phyloP scores from a whole-genome alignment of 2,329 filamentous ascomycete genomes.

The Fusarium paranaense region DNA sequence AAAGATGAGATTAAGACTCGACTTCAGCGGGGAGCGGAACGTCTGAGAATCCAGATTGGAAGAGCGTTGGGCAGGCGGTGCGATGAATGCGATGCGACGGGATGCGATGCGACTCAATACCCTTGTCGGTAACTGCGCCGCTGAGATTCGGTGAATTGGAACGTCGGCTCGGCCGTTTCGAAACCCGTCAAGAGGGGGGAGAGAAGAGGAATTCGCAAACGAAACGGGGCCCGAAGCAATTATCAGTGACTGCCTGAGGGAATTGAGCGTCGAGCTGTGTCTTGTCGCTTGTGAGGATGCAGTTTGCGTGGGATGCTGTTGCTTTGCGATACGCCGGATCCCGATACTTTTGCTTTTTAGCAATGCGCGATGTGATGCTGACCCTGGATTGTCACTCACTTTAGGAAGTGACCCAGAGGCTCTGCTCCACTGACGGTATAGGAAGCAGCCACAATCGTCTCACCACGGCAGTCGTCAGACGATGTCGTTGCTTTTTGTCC shows the following conservation, averaged over 20 bases:
- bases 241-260: constrained; percentile 20
- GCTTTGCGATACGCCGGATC: constrained; percentile 37
- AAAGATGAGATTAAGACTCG: not conserved
- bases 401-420: constrained; percentile 28
- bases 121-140: constrained; percentile 16
- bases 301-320: constrained; percentile 23
- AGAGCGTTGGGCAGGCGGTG: constrained; percentile 14
- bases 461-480: constrained; percentile 35
- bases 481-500: constrained; percentile 42
- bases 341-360: constrained; percentile 44
- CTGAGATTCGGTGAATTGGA: constrained; percentile 10
- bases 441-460: constrained; percentile 40
- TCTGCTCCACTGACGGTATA: constrained; percentile 32
- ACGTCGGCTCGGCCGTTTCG: constrained; percentile 20
- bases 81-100: constrained; percentile 22
- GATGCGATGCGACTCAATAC: constrained; percentile 29
- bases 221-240: constrained; percentile 19
- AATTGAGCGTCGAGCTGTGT: constrained; percentile 14
- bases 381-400: constrained; percentile 41
- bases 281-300: constrained; percentile 20
- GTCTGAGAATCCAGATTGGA: constrained; percentile 11
- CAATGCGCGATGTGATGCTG: constrained; percentile 40
- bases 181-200: constrained; percentile 14
- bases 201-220: constrained; percentile 20
- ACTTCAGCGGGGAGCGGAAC: not conserved